Base-by-base conservation (phyloP, 495 filamentous ascomycete species). In the Talaromyces nanjingensis region DNA sequence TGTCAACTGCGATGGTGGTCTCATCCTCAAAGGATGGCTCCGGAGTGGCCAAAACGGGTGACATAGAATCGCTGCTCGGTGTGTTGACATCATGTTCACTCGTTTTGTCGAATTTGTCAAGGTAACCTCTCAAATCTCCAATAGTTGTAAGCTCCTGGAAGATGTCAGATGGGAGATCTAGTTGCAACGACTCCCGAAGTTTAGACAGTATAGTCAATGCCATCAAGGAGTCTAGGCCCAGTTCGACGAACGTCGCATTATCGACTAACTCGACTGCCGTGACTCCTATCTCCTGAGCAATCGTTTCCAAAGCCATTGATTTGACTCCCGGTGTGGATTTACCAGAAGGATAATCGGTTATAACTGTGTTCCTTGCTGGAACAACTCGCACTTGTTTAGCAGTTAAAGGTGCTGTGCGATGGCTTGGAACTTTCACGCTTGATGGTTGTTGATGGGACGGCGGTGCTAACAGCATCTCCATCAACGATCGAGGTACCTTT, bases 221-320 rank as follows among this genome's bases (percentile, higher is more conserved):
- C 60, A 85, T 65, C 4, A 86, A 72, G 4, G 81, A 83, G 66
- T 86, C 83, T 5, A 86, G 68, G 0, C 84, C 84, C 29, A 85
- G 55, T 49, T 81, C 77, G 6, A 70, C 71, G 54, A 84, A 74
- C 1, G 58, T 70, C 1, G 59, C 63, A 45, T 73, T 67, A 27
- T 76, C 69, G 0, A 72, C 76, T 8, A 78, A 61, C 6, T 78
- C 73, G 9, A 61, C 53, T 11, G 60, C 29, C 0, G 61, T 22
- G 6, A 75, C 53, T 6, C 65, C 71, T n/a, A 66, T 62, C 61
- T 76, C 72, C 18, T 68, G 63, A 5, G 71, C 69, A 27, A 74
- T 66, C 1, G 69, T 56, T 1, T 33, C 58, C 2, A 70, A 47
- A 49, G 86, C 84, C 37, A 42, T 14, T 73, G 69, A 56, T 73